Evolutionary conservation across 257 asterid genomes (phyloP).

Genomic region (Coffea canephora): DNA sequence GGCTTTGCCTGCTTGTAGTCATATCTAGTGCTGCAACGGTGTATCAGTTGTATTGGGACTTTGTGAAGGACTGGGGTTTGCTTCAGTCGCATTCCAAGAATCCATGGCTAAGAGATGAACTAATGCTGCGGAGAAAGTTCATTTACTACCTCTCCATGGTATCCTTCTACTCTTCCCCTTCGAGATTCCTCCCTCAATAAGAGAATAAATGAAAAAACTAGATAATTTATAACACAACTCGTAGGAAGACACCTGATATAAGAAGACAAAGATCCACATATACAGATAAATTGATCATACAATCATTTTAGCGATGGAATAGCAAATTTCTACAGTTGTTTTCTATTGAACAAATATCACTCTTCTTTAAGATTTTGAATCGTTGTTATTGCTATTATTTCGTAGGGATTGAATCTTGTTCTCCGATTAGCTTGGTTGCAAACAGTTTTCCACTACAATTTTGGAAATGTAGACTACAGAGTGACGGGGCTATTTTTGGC

Average conservation of each 20-base stretch:
- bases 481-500: constrained; percentile 84
- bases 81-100: constrained; percentile 77
- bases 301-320: background rate
- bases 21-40: constrained; percentile 78
- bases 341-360: too few species aligned
- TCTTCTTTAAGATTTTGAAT: background rate
- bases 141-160: constrained; percentile 88
- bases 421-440: constrained; percentile 91
- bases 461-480: constrained; percentile 74
- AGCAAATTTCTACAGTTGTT: background rate
- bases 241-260: background rate
- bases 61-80: constrained; percentile 93
- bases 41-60: constrained; percentile 93
- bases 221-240: background rate
- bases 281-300: background rate
- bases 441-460: constrained; percentile 74
- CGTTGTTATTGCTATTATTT: background rate
- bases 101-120: constrained; percentile 91
- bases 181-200: too few species aligned
- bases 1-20: constrained; percentile 67
- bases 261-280: background rate
- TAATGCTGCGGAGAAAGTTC: constrained; percentile 60
- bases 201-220: background rate
- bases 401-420: constrained; percentile 79
- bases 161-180: background rate